These are phyloP conservation scores for Apiosordaria backusii DNA, from an alignment of 495 filamentous ascomycete genomes.

Conservation along the genomic window DNA sequence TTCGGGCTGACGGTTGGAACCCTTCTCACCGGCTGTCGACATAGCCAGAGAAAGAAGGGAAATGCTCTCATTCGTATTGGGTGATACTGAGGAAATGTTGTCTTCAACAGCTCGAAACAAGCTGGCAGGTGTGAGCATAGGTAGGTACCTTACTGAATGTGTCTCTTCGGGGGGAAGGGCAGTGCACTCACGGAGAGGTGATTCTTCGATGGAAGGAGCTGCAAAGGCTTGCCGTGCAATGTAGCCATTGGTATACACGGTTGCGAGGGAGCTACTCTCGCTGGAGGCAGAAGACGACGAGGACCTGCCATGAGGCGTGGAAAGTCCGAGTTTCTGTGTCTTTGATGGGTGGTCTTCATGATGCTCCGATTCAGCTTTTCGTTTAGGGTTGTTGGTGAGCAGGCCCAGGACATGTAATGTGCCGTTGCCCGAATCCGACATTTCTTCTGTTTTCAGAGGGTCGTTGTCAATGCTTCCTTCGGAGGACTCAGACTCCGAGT, in stretches of 20 bases:
- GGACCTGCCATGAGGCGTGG: background rate
- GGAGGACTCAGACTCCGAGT: background rate
- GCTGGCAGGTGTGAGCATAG: background rate
- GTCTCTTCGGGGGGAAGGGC: background rate
- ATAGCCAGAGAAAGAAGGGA: constrained; percentile 9
- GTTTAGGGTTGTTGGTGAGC: background rate
- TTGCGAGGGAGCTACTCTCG: background rate
- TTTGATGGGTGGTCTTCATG: background rate
- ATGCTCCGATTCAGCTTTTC: background rate
- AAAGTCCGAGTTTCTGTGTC: background rate
- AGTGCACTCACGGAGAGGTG: background rate
- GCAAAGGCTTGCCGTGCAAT: background rate
- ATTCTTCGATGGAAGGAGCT: background rate
- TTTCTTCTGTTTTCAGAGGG: background rate
- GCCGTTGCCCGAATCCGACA: background rate
- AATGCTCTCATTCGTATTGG: constrained; percentile 3
- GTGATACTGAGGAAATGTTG: background rate
- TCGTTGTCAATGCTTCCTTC: background rate
- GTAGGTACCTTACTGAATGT: background rate
- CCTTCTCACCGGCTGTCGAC: constrained; percentile 3
- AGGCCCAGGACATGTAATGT: constrained; percentile 6
- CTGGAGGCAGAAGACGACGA: background rate
- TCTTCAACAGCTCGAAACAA: background rate
- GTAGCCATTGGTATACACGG: background rate
- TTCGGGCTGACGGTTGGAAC: constrained; percentile 3